Conservation (phyloP, 108 stramenopile species). For the Thalassiosira profunda region DNA sequence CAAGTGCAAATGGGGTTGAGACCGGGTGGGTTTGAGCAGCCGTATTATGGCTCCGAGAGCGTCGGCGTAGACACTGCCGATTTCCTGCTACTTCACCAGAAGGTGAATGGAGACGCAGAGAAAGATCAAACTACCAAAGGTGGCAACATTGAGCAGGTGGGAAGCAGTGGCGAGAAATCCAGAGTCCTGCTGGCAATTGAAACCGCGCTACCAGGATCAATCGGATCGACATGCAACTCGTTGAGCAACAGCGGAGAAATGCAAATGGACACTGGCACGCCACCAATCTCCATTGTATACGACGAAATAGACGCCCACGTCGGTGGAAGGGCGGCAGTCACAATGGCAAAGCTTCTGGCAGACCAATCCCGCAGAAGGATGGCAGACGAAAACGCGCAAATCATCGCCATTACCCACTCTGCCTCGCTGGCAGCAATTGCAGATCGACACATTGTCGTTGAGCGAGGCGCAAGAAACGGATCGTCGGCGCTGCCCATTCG, state of each 20-base stretch:
- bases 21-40: constrained; percentile 41
- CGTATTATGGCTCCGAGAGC: constrained; percentile 41
- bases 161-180: constrained; percentile 83
- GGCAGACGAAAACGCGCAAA: constrained; percentile 45
- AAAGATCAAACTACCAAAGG: constrained; percentile 29
- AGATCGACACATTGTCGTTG: constrained; percentile 75
- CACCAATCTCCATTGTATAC: constrained; percentile 77
- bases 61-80: constrained; percentile 57
- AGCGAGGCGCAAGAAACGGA: constrained; percentile 24
- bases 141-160: constrained; percentile 69
- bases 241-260: constrained; percentile 2
- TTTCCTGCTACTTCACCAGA: constrained; percentile 59
- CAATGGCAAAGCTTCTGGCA: constrained; percentile 75
- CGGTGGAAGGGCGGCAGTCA: constrained; percentile 82
- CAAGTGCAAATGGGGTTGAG: constrained; percentile 43
- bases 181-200: constrained; percentile 84
- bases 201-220: constrained; percentile 75
- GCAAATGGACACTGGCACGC: constrained; percentile 11
- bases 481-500: constrained; percentile 21
- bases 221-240: constrained; percentile 56
- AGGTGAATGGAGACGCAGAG: constrained; percentile 7
- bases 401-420: constrained; percentile 85
- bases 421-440: constrained; percentile 82
- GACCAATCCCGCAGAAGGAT: constrained; percentile 53
- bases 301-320: constrained; percentile 93